phyloP scores from a whole-genome alignment of 2,329 filamentous ascomycete genomes.

The Penicillium expansum region DNA sequence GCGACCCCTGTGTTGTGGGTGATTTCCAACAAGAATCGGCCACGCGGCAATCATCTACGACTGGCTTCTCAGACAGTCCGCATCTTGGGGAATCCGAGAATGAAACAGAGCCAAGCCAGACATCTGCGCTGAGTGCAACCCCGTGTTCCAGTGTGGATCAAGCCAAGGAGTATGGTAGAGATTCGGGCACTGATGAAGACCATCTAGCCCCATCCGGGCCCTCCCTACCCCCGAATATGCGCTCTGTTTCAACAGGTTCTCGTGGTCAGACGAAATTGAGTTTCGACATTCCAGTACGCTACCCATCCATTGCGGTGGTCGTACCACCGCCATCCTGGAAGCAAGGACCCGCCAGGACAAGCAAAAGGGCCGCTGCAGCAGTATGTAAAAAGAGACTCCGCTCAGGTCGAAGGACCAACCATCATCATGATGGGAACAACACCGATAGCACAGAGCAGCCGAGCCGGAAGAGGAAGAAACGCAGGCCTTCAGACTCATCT shows the following conservation, averaged over 20 bases:
- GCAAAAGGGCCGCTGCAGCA: not conserved
- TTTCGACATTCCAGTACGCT: not conserved
- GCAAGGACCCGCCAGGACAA: not conserved
- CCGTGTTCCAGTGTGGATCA: not conserved
- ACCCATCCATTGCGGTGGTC: not conserved
- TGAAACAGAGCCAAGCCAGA: not conserved
- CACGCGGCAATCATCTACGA: not conserved
- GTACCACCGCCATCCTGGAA: not conserved
- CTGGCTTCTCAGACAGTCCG: not conserved
- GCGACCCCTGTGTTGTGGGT: conserved; percentile 4
- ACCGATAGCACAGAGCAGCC: conserved; percentile 5
- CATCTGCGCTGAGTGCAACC: not conserved
- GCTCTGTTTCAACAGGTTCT: not conserved
- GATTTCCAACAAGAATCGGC: conserved; percentile 7
- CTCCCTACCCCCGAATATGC: not conserved
- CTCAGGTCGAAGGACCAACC: conserved; percentile 1
- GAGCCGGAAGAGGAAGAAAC: conserved; percentile 9
- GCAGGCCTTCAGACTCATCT: conserved; percentile 6
- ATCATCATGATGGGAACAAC: conserved; percentile 1
- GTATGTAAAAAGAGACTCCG: not conserved
- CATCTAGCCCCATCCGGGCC: not conserved
- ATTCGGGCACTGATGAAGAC: not conserved
- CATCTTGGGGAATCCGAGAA: not conserved
- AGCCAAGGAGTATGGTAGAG: not conserved
- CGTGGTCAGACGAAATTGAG: not conserved